Base-by-base conservation (phyloP, 2,329 filamentous ascomycete genomes). In the Pyricularia sp. region DNA sequence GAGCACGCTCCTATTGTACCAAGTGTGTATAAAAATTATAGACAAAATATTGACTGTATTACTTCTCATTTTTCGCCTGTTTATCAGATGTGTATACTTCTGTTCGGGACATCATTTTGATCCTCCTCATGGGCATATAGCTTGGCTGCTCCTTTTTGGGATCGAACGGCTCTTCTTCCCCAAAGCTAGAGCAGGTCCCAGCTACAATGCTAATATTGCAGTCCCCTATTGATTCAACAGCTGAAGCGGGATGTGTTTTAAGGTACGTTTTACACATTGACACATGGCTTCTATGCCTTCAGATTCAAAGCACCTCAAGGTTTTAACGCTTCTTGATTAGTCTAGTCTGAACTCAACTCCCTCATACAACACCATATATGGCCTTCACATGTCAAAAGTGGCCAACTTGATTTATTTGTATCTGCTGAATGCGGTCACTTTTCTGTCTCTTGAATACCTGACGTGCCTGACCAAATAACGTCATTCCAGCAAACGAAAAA, bases 401-500 rank as follows among this genome's bases (percentile, higher is more conserved):
- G 20, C 14, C 42, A 55, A n/a, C 20, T 55, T 17, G 4, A 55
- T 55, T 55, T 55, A n/a, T 55, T 55, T n/a, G 14, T 55, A n/a
- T 55, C 20, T 55, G 42, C 42, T 55, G 20, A 9, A 55, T n/a
- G 20, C 42, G 20, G 42, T 55, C 42, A 50, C 42, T n/a, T 55
- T 55, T 7, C 42, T n/a, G 42, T 55, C 42, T n/a, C 42, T n/a
- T n/a, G 20, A 36, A 14, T 55, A n/a, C 17, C 10, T 55, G 42
- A 55, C 42, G 42, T n/a, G 20, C 17, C 20, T 55, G 20, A 20
- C 20, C n/a, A n/a, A 55, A 55, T 55, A 55, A 55, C 17, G 6
- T 55, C 42, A 64, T 64, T 28, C 25, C 61, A 64, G 61, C 14
- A 64, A 64, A 63, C 58, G n/a, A 63, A 64, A 64, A 64, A 64